Conservation (phyloP, 768 basidiomycete species). For the Hypsizygus marmoreus region DNA sequence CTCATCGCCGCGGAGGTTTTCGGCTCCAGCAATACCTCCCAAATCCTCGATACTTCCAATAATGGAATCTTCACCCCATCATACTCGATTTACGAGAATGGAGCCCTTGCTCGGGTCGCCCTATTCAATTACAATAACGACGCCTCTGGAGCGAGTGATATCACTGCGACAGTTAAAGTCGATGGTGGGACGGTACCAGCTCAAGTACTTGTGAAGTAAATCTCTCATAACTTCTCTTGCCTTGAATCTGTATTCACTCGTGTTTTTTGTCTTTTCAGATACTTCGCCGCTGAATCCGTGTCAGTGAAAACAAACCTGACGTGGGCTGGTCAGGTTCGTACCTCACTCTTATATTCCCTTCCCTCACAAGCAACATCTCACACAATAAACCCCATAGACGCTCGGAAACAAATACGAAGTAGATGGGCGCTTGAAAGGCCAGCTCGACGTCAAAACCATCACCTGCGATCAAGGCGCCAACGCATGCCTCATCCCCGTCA, state of each 20-base stretch:
- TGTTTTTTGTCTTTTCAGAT: slow-evolving; percentile 36
- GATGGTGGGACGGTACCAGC: slow-evolving; percentile 47
- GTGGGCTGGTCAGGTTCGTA: slow-evolving; percentile 74
- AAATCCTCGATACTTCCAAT: slow-evolving; percentile 64
- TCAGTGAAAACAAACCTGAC: slow-evolving; percentile 66
- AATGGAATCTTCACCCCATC: slow-evolving; percentile 59
- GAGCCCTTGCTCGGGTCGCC: slow-evolving; percentile 58
- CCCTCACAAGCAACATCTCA: too few species aligned
- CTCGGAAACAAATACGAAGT: slow-evolving; percentile 62
- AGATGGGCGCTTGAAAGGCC: slow-evolving; percentile 68
- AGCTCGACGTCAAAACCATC: slow-evolving; percentile 56
- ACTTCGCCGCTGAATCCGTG: slow-evolving; percentile 57
- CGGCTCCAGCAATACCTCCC: slow-evolving; percentile 62
- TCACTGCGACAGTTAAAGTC: slow-evolving; percentile 52
- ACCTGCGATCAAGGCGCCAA: slow-evolving; percentile 54
- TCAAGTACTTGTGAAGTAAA: slow-evolving; percentile 58
- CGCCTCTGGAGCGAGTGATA: slow-evolving; percentile 53
- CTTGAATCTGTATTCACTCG: neutral
- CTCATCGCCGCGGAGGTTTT: slow-evolving; percentile 72
- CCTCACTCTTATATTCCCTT: slow-evolving; percentile 13
- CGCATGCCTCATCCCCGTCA: slow-evolving; percentile 62
- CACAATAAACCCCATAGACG: slow-evolving; percentile 40
- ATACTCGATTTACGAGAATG: slow-evolving; percentile 77
- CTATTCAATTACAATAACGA: slow-evolving; percentile 77
- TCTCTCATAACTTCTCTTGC: neutral